phyloP scores from a whole-genome alignment of 306 rosid genomes.

The Lathyrus aphaca region DNA sequence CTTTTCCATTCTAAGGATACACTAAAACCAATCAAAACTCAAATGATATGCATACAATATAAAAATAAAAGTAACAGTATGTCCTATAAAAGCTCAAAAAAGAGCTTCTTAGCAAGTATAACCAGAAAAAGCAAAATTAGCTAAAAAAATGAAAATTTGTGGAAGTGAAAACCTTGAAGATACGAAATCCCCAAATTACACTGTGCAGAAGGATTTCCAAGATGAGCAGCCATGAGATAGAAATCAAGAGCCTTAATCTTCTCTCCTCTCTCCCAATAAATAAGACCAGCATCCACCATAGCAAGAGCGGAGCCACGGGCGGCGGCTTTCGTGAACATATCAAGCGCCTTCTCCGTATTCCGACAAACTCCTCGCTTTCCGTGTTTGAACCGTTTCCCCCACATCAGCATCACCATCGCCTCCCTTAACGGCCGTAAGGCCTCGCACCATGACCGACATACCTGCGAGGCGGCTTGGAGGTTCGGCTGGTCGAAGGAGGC shows the following conservation, averaged over 20 bases:
- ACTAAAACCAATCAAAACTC: conserved; percentile 5
- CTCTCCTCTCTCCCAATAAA: conserved; percentile 76
- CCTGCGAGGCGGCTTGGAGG: conserved; percentile 67
- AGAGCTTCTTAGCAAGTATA: background rate
- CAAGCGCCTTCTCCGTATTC: conserved; percentile 65
- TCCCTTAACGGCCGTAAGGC: conserved; percentile 72
- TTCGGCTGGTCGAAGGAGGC: conserved; percentile 61
- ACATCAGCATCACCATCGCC: conserved; percentile 61
- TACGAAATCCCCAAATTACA: conserved; percentile 85
- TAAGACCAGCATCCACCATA: conserved; percentile 90
- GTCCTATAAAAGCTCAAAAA: background rate
- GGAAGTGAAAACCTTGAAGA: conserved; percentile 63
- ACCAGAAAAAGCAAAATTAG: background rate
- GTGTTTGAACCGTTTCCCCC: conserved; percentile 91
- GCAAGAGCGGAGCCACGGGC: conserved; percentile 73
- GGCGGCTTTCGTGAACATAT: conserved; percentile 70
- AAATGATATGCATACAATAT: conserved; percentile 1
- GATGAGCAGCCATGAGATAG: conserved; percentile 63
- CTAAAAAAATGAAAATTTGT: background rate
- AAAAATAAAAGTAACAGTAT: conserved; percentile 12
- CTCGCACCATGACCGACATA: conserved; percentile 77
- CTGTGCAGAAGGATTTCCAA: conserved; percentile 76
- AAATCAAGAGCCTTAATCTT: conserved; percentile 56
- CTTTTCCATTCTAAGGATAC: background rate
- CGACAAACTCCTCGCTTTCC: conserved; percentile 58